phyloP scores from a whole-genome alignment of 768 basidiomycete genomes.

The Phlebiopsis flavidoalba region DNA sequence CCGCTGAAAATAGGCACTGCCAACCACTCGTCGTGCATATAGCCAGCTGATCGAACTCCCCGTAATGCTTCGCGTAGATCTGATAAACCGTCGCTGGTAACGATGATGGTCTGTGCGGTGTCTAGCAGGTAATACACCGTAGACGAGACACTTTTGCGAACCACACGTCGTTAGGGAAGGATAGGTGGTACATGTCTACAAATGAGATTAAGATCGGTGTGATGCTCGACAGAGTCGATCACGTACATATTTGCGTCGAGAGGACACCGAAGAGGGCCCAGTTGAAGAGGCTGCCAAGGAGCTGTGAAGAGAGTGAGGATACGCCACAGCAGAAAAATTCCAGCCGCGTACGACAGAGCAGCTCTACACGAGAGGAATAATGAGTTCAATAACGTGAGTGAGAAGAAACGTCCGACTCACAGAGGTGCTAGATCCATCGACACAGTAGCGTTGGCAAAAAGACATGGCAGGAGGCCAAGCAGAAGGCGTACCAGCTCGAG shows the following conservation, averaged over 20 bases:
- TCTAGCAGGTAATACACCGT: constrained; percentile 5
- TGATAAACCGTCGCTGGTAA: constrained; percentile 21
- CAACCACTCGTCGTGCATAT: neutral
- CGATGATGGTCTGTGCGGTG: constrained; percentile 14
- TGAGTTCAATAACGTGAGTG: neutral
- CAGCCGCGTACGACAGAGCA: neutral
- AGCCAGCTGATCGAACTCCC: constrained; percentile 7
- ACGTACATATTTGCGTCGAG: constrained; percentile 17
- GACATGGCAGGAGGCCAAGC: neutral
- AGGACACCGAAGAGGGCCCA: constrained; percentile 18
- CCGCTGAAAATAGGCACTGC: neutral
- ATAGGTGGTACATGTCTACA: constrained; percentile 12
- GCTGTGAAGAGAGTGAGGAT: neutral
- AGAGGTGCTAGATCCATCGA: neutral
- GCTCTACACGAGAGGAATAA: neutral
- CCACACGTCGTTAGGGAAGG: constrained; percentile 9
- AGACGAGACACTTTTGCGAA: constrained; percentile 14
- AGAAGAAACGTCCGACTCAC: neutral
- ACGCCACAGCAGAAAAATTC: neutral
- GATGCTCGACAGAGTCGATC: neutral
- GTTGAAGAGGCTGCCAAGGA: constrained; percentile 19
- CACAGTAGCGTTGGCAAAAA: neutral
- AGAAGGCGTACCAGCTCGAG: neutral
- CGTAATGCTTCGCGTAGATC: constrained; percentile 23
- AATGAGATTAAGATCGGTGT: neutral